Percentiles rank a stretch among this genome's conserved stretches.
Evolutionary conservation across 202 grass and related monocot species (phyloP).

Genomic region (Zizania palustris): DNA sequence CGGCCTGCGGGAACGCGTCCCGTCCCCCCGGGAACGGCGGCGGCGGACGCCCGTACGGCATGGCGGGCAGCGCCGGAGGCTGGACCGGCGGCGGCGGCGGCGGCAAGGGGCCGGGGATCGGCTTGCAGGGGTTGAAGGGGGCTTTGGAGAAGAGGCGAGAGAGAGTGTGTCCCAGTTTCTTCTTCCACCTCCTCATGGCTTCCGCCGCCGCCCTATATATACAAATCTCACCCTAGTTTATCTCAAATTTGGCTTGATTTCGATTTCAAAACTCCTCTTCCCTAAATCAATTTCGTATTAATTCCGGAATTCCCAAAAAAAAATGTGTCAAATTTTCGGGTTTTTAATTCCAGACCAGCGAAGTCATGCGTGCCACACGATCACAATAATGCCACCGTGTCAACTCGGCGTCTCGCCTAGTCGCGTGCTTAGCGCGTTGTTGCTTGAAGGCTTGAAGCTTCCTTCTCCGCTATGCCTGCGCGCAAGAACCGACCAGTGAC

Average conservation of each 20-base stretch:
- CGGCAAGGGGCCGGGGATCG: constrained; percentile 7
- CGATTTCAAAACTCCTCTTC: background rate
- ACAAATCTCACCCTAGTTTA: too few species aligned
- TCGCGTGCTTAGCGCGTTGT: too few species aligned
- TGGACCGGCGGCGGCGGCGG: constrained; percentile 11
- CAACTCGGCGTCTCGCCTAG: too few species aligned
- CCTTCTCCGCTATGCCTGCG: too few species aligned
- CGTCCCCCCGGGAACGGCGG: background rate
- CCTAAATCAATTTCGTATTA: background rate
- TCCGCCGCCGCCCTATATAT: background rate
- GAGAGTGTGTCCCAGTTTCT: constrained; percentile 46
- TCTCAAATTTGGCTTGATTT: background rate
- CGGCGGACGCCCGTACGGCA: constrained; percentile 36
- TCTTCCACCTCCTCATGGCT: constrained; percentile 48
- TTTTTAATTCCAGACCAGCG: too few species aligned
- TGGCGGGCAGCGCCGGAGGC: constrained; percentile 9
- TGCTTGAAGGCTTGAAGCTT: too few species aligned
- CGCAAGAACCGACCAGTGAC: too few species aligned
- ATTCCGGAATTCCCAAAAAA: background rate
- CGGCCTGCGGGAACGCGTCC: constrained; percentile 60
- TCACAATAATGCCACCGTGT: too few species aligned
- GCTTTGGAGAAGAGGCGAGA: constrained; percentile 39
- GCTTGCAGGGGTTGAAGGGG: constrained; percentile 19
- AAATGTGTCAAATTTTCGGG: too few species aligned
- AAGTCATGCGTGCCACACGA: too few species aligned